phyloP scores from a whole-genome alignment of 2,329 filamentous ascomycete species.

The Penicillium sp. region DNA sequence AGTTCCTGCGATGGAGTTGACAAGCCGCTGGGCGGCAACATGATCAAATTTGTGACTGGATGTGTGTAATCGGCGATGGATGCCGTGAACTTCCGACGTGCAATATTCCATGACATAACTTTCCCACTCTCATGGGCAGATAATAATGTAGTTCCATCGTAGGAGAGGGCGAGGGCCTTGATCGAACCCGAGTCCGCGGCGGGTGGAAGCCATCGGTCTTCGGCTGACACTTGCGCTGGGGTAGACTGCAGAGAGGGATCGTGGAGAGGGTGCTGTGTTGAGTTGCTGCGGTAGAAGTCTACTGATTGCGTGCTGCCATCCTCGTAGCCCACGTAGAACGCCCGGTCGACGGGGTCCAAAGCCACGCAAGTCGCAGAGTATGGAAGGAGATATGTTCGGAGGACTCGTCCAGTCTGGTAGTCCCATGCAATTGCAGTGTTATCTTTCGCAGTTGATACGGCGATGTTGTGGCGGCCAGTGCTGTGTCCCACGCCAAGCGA shows the following conservation, averaged over 20 bases:
- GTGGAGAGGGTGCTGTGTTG: slow-evolving; percentile 42
- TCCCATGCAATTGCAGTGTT: slow-evolving; percentile 94
- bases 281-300: slow-evolving; percentile 65
- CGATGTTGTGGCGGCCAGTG: slow-evolving; percentile 73
- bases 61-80: slow-evolving; percentile 73
- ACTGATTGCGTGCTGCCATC: slow-evolving; percentile 79
- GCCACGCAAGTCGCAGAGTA: slow-evolving; percentile 69
- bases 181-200: slow-evolving; percentile 66
- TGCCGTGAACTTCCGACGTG: slow-evolving; percentile 66
- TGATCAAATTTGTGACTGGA: slow-evolving; percentile 78
- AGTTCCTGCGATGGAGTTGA: slow-evolving; percentile 32
- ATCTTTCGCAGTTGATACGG: slow-evolving; percentile 80
- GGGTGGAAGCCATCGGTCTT: slow-evolving; percentile 52
- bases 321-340: slow-evolving; percentile 77
- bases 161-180: slow-evolving; percentile 71
- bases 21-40: slow-evolving; percentile 63
- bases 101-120: slow-evolving; percentile 77
- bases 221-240: slow-evolving; percentile 42
- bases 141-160: slow-evolving; percentile 77
- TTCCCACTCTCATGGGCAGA: slow-evolving; percentile 82
- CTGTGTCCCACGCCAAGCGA: slow-evolving; percentile 65
- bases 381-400: slow-evolving; percentile 81
- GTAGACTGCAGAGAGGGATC: slow-evolving; percentile 40
- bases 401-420: slow-evolving; percentile 72
- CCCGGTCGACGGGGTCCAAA: slow-evolving; percentile 81